Conservation (phyloP, 345 rosid species). For the Syzygium grande region DNA sequence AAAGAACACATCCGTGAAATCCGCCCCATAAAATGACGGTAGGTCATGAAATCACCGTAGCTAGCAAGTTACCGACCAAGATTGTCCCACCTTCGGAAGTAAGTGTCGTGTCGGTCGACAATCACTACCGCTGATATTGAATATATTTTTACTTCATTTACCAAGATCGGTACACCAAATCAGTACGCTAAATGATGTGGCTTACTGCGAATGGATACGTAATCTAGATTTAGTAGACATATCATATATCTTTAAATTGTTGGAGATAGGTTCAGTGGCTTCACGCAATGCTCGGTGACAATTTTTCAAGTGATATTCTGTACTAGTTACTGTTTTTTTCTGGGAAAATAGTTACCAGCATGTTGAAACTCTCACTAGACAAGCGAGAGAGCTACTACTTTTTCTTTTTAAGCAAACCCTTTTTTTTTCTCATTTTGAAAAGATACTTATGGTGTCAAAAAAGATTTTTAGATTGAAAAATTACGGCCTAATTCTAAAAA, state of each 20-base stretch:
- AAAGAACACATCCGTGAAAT: too few species aligned
- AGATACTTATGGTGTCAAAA: not conserved
- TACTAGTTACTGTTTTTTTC: not conserved
- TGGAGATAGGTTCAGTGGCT: not conserved
- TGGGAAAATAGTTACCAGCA: not conserved
- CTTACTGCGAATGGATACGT: not conserved
- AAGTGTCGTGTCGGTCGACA: not conserved
- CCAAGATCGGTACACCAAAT: not conserved
- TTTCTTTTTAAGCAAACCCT: too few species aligned
- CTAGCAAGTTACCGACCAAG: not conserved
- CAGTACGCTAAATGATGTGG: not conserved
- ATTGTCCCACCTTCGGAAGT: not conserved
- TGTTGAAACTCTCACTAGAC: not conserved
- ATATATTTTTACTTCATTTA: too few species aligned
- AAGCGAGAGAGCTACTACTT: not conserved
- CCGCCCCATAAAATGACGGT: fast-evolving
- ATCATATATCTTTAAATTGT: not conserved
- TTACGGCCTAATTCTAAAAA: too few species aligned
- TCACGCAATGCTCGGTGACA: fast-evolving
- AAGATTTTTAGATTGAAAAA: not conserved
- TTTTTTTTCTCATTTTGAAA: too few species aligned
- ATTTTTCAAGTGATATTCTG: not conserved
- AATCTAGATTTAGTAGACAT: not conserved
- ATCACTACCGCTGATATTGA: not conserved
- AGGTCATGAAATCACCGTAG: not conserved